Conservation (phyloP, 2,329 filamentous ascomycete species). For the Fusarium sp. region DNA sequence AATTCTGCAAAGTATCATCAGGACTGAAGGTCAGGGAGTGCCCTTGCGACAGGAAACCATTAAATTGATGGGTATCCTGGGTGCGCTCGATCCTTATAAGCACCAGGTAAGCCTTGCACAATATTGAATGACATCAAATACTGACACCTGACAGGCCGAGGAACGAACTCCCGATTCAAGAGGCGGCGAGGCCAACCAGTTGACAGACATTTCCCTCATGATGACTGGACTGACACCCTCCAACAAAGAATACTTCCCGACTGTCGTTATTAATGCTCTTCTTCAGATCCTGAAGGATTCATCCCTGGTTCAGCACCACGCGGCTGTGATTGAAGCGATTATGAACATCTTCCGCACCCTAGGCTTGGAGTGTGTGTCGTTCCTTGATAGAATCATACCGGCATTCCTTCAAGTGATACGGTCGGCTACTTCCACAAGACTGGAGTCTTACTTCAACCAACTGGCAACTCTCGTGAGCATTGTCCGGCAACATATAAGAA, state of each 20-base stretch:
- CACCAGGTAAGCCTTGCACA: slow-evolving; percentile 71
- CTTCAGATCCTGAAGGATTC: slow-evolving; percentile 92
- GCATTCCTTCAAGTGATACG: slow-evolving; percentile 92
- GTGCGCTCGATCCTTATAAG: slow-evolving; percentile 95
- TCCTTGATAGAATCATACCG: slow-evolving; percentile 92
- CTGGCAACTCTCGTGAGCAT: slow-evolving; percentile 93
- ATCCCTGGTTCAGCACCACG: slow-evolving; percentile 91
- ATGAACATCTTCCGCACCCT: slow-evolving; percentile 99
- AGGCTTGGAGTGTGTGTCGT: slow-evolving; percentile 94
- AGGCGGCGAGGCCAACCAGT: slow-evolving; percentile 70
- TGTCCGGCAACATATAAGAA: slow-evolving; percentile 94
- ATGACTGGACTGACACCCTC: slow-evolving; percentile 98
- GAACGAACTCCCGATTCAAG: slow-evolving; percentile 86
- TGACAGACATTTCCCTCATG: slow-evolving; percentile 96
- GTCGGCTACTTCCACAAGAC: slow-evolving; percentile 79
- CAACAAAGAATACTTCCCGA: slow-evolving; percentile 98
- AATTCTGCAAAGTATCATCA: slow-evolving; percentile 92
- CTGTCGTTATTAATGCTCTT: slow-evolving; percentile 95
- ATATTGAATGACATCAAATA: background rate
- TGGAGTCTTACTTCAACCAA: slow-evolving; percentile 98
- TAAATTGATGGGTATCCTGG: slow-evolving; percentile 94
- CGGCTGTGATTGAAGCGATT: slow-evolving; percentile 94
- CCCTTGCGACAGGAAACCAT: slow-evolving; percentile 93
- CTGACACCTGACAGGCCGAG: slow-evolving; percentile 73
- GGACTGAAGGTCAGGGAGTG: slow-evolving; percentile 86